These are phyloP conservation scores for Suillus americanus DNA, from an alignment of 768 basidiomycete genomes.

Conservation along the genomic window DNA sequence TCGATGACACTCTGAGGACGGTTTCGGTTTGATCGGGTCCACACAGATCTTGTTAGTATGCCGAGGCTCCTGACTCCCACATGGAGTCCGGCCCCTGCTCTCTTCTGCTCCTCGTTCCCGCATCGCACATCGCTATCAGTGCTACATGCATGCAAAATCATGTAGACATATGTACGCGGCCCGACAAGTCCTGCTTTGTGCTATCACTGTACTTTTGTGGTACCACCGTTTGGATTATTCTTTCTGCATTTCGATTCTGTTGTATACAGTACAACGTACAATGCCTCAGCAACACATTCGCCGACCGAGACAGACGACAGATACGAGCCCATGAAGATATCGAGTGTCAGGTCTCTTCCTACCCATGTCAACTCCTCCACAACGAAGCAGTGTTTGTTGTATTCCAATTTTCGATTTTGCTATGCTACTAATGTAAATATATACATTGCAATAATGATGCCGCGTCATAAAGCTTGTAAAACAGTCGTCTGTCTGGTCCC, in stretches of 20 bases:
- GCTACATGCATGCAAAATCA: no score
- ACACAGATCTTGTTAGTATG: no score
- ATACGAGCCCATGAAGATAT: background rate
- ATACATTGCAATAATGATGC: background rate
- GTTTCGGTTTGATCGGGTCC: no score
- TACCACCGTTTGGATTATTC: background rate
- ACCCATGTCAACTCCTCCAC: background rate
- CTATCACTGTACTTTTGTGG: background rate
- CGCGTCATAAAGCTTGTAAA: background rate
- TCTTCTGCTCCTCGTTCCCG: no score
- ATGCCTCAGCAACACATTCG: background rate
- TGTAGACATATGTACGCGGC: no score
- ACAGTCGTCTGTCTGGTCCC: background rate
- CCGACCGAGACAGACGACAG: background rate
- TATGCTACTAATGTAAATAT: background rate
- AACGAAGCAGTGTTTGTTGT: background rate
- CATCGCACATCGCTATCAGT: background rate
- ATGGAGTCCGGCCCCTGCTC: no score
- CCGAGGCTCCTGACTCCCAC: no score
- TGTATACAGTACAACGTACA: no score
- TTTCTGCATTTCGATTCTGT: background rate
- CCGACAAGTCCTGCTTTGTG: background rate
- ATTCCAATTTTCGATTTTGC: background rate
- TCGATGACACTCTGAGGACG: no score
- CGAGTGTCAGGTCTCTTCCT: background rate